Conservation (phyloP, 2,329 filamentous ascomycete species). For the Hymenoscyphus scutula region DNA sequence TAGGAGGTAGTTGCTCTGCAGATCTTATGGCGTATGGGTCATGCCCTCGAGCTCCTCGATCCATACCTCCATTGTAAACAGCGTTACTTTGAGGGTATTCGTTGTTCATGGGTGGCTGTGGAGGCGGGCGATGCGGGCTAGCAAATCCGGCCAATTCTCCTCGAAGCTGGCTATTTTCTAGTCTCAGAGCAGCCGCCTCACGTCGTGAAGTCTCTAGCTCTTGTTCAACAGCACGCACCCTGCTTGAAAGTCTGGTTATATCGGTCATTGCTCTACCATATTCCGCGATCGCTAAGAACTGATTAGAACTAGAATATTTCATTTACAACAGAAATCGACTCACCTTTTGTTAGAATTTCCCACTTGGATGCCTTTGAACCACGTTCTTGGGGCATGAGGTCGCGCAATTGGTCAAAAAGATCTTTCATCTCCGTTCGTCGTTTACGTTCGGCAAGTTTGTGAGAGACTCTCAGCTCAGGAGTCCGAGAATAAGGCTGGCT, state of each 20-base stretch:
- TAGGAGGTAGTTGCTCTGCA: conserved; percentile 48
- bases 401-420: conserved; percentile 76
- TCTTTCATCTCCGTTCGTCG: conserved; percentile 86
- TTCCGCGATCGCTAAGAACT: conserved; percentile 56
- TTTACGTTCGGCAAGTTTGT: conserved; percentile 83
- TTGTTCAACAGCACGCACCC: conserved; percentile 21
- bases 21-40: conserved; percentile 36
- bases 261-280: conserved; percentile 46
- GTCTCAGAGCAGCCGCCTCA: conserved; percentile 43
- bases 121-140: conserved; percentile 18
- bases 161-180: conserved; percentile 35
- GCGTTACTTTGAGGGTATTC: conserved; percentile 16
- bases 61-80: conserved; percentile 10
- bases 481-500: conserved; percentile 79
- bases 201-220: conserved; percentile 40
- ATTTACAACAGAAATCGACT: conserved; percentile 25
- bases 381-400: conserved; percentile 75
- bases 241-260: conserved; percentile 14
- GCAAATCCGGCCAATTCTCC: conserved; percentile 25
- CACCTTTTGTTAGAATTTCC: conserved; percentile 85
- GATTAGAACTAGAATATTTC: conserved; percentile 20
- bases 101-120: conserved; percentile 14
- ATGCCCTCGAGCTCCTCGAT: conserved; percentile 37
- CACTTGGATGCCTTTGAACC: conserved; percentile 86
- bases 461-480: conserved; percentile 76